Base-by-base conservation (phyloP, 129 eudicot species). In the Pulicaria dysenterica region DNA sequence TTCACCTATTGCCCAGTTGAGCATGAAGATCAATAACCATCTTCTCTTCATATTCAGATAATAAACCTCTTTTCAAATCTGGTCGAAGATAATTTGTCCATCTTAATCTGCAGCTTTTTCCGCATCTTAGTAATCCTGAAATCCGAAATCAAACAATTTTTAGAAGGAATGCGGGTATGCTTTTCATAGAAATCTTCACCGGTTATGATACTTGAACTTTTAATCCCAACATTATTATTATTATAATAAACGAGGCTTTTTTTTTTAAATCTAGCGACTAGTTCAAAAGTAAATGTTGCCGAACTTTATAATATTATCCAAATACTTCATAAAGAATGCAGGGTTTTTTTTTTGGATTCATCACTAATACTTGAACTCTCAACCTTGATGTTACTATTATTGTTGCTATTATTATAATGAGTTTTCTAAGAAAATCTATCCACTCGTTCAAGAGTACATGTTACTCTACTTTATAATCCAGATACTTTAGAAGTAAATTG, bases 31-130 rank as follows among this genome's bases (percentile, higher is more conserved):
- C 83, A 73, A 90, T 87, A 14, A 90, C 91, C 84, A 85, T 70
- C 68, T 83, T 87, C 79, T 90, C 96, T 72, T 90, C 96, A 68
- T 70, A 51, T 41, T 86, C 95, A 13, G 95, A 88, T 61, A 91
- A 78, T 47, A 88, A 83, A 5, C 97, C 97, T 40, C 90, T 76
- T 70, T 85, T 88, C 15, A 88, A 76, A 73, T 88, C 95, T 19
- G 95, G 95, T 70, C 95, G 80, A 2, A 91, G 78, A 72, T 91
- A 89, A 37, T 91, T 91, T 15, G 95, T 91, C 97, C 97, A 91
- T 84, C 97, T 85, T 50, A 91, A 38, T 47, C 97, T 82, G 67
- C 97, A 91, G 73, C 97, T 91, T 67, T 91, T 91, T 7, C 97
- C 97, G 59, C 97, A 91, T 70, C 97, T 91, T 73, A 83, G 49